Conservation (phyloP, 805 yeast genomes). For the Ogataea philodendri region DNA sequence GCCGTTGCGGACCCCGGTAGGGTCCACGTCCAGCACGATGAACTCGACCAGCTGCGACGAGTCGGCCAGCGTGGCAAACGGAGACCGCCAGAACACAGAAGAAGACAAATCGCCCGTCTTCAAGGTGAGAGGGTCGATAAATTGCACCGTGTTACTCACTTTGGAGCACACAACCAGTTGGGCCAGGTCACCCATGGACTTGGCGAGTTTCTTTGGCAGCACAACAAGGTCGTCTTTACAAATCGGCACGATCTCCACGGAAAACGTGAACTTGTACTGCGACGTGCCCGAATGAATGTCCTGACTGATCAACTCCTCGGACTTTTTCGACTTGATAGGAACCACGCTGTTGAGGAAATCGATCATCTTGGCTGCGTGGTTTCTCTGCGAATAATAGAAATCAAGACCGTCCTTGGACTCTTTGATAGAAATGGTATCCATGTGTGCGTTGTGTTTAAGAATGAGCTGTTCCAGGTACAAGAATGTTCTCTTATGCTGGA, state of each 20-base stretch:
- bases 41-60: slow-evolving; percentile 78
- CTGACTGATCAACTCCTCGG: slow-evolving; percentile 86
- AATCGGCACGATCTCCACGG: slow-evolving; percentile 92
- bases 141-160: slow-evolving; percentile 78
- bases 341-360: slow-evolving; percentile 84
- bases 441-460: slow-evolving; percentile 87
- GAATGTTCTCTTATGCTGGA: slow-evolving; percentile 93
- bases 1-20: slow-evolving; percentile 76
- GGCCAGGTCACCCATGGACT: slow-evolving; percentile 76
- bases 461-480: slow-evolving; percentile 93
- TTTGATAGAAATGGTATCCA: slow-evolving; percentile 88
- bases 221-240: slow-evolving; percentile 96
- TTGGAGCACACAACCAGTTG: slow-evolving; percentile 83
- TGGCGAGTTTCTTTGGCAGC: slow-evolving; percentile 83
- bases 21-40: slow-evolving; percentile 90
- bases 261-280: slow-evolving; percentile 84
- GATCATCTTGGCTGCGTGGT: slow-evolving; percentile 91
- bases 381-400: slow-evolving; percentile 83
- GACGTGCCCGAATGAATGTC: slow-evolving; percentile 91
- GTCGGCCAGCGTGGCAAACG: slow-evolving; percentile 76
- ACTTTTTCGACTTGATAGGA: slow-evolving; percentile 78
- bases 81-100: slow-evolving; percentile 72
- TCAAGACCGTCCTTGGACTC: slow-evolving; percentile 94
- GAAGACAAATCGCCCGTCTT: slow-evolving; percentile 75
- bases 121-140: slow-evolving; percentile 79